phyloP scores from a whole-genome alignment of 352 stramenopile species.

The Thraustotheca clavata region DNA sequence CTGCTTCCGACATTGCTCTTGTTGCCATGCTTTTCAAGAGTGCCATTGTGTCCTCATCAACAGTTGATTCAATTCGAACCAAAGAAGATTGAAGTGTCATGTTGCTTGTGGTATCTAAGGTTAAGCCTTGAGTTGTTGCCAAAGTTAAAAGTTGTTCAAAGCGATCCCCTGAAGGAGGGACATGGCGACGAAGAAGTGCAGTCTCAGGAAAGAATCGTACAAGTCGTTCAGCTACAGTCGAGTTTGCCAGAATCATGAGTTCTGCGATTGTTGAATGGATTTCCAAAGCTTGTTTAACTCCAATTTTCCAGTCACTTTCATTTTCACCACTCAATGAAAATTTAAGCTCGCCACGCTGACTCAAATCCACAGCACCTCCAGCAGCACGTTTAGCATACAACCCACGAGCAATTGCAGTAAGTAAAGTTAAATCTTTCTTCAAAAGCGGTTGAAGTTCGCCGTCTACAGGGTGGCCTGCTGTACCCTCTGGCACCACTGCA shows the following conservation, averaged over 20 bases:
- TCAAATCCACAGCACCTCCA: constrained; percentile 68
- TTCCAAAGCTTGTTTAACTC: constrained; percentile 86
- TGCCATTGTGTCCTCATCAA: constrained; percentile 74
- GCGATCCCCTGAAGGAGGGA: constrained; percentile 57
- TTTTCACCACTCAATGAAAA: constrained; percentile 69
- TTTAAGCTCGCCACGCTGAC: constrained; percentile 72
- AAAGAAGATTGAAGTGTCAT: constrained; percentile 76
- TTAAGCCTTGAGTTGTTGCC: constrained; percentile 54
- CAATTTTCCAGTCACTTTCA: constrained; percentile 78
- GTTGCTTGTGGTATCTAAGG: constrained; percentile 72
- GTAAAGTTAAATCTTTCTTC: constrained; percentile 41
- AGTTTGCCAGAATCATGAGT: constrained; percentile 92
- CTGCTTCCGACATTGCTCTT: constrained; percentile 91
- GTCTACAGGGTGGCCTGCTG: constrained; percentile 59
- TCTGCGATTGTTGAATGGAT: constrained; percentile 92
- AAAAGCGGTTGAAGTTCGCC: constrained; percentile 42
- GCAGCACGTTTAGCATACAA: constrained; percentile 48
- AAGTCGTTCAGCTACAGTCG: constrained; percentile 79
- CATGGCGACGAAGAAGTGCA: constrained; percentile 83
- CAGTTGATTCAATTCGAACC: constrained; percentile 41
- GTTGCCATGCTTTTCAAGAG: constrained; percentile 90
- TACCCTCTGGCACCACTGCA: constrained; percentile 26
- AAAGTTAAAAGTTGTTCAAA: constrained; percentile 70
- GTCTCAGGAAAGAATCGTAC: constrained; percentile 66
- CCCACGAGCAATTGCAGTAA: constrained; percentile 58